Conservation (phyloP, 768 basidiomycete species). For the Naganishia onofrii region DNA sequence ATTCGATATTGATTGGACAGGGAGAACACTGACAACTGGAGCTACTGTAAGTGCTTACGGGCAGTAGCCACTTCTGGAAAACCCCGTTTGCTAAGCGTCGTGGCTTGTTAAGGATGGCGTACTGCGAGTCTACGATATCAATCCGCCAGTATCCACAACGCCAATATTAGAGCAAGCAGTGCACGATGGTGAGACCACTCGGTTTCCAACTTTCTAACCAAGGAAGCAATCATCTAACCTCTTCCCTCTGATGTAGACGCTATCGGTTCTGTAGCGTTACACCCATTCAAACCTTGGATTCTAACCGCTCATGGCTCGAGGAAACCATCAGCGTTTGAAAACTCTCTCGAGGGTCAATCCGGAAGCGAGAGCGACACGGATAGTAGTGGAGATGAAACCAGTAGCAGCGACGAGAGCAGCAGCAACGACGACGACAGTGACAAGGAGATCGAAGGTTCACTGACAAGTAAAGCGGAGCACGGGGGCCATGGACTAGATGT, state of each 20-base stretch:
- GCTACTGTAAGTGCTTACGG: constrained; percentile 55
- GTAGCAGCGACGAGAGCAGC: constrained; percentile 15
- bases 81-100: not conserved
- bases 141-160: constrained; percentile 12
- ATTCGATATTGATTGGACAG: constrained; percentile 77
- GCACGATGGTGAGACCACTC: constrained; percentile 54
- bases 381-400: constrained; percentile 5
- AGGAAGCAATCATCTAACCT: not conserved
- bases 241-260: constrained; percentile 58
- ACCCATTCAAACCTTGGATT: constrained; percentile 63
- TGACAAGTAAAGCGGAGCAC: not conserved
- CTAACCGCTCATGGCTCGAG: constrained; percentile 70
- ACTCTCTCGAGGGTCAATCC: not conserved
- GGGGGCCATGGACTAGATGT: not conserved
- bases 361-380: not conserved
- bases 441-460: not conserved
- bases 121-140: constrained; percentile 63
- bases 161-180: constrained; percentile 55
- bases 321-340: constrained; percentile 8
- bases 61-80: not conserved
- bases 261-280: constrained; percentile 69
- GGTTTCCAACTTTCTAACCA: not conserved
- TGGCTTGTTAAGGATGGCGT: constrained; percentile 58
- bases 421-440: constrained; percentile 7
- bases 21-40: constrained; percentile 63